A percentile compares a stretch with the other conserved stretches of the same genome.
Conservation (phyloP, 441 rosid genomes). For the Jatropha podagrica region DNA sequence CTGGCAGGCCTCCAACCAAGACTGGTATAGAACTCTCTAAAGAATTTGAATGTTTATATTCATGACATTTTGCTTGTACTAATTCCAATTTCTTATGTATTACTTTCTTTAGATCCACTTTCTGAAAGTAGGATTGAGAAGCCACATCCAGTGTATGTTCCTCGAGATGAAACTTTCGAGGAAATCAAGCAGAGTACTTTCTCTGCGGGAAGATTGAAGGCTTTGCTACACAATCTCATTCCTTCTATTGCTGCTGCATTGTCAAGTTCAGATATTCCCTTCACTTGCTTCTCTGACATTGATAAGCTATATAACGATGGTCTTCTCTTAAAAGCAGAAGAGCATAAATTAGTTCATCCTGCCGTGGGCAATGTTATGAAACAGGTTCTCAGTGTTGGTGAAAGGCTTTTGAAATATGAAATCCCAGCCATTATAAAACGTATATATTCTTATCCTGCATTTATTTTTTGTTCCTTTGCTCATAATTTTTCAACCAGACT, state of each 20-base stretch:
- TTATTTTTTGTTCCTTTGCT: neutral
- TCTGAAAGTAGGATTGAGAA: conserved; percentile 80
- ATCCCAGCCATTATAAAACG: conserved; percentile 78
- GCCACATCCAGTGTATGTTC: conserved; percentile 85
- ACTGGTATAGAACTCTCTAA: conserved; percentile 41
- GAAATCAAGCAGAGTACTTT: conserved; percentile 85
- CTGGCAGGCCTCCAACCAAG: conserved; percentile 69
- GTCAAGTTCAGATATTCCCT: conserved; percentile 75
- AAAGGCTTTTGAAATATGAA: conserved; percentile 67
- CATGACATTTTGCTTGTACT: neutral
- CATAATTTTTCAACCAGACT: neutral
- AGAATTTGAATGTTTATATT: neutral
- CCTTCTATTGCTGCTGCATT: conserved; percentile 79
- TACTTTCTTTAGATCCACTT: conserved; percentile 46
- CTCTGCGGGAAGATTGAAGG: conserved; percentile 82
- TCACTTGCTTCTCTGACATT: conserved; percentile 87
- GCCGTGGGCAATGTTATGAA: conserved; percentile 40
- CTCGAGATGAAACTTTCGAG: conserved; percentile 88
- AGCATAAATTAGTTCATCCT: conserved; percentile 28
- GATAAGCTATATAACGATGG: conserved; percentile 72
- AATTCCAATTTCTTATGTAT: neutral
- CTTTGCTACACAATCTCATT: conserved; percentile 85
- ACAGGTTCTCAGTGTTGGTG: conserved; percentile 51
- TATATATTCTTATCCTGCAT: conserved; percentile 26
- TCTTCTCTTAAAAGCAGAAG: conserved; percentile 52